Conservation (phyloP, 2,329 filamentous ascomycete species). For the Biscogniauxia marginata region DNA sequence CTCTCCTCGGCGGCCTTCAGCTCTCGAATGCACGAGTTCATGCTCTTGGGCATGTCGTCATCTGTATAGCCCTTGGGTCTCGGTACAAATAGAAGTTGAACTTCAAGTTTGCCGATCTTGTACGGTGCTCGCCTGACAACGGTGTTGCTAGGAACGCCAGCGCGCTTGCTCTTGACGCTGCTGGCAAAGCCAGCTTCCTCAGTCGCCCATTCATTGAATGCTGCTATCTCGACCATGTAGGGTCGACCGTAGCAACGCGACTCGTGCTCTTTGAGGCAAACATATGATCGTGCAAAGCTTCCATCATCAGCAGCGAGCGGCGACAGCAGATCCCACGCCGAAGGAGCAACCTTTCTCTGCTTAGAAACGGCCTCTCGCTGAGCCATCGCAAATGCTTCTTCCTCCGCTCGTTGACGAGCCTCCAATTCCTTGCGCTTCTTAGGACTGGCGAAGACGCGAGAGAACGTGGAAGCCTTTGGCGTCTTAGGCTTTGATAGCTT, state of each 20-base stretch:
- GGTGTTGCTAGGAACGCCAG: constrained; percentile 52
- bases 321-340: constrained; percentile 82
- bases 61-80: constrained; percentile 83
- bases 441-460: constrained; percentile 87
- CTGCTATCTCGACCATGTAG: constrained; percentile 83
- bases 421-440: constrained; percentile 97
- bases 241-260: constrained; percentile 83
- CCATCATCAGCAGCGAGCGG: constrained; percentile 87
- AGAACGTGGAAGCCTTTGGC: constrained; percentile 83
- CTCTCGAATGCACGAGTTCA: constrained; percentile 94
- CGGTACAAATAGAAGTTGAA: constrained; percentile 93
- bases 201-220: constrained; percentile 98
- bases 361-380: constrained; percentile 64
- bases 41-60: constrained; percentile 98
- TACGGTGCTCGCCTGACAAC: constrained; percentile 88
- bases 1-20: constrained; percentile 86
- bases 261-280: constrained; percentile 92
- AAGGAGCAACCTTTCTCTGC: constrained; percentile 62
- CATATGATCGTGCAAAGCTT: constrained; percentile 90
- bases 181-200: constrained; percentile 77
- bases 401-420: constrained; percentile 77
- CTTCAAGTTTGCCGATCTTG: constrained; percentile 88
- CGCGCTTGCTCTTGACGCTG: constrained; percentile 91
- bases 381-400: constrained; percentile 66
- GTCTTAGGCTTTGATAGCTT: constrained; percentile 71